Evolutionary conservation across 106 monocot species (phyloP), one percentile per base, ranked within the genome.

Genomic region (Dactylorhiza incarnata): DNA sequence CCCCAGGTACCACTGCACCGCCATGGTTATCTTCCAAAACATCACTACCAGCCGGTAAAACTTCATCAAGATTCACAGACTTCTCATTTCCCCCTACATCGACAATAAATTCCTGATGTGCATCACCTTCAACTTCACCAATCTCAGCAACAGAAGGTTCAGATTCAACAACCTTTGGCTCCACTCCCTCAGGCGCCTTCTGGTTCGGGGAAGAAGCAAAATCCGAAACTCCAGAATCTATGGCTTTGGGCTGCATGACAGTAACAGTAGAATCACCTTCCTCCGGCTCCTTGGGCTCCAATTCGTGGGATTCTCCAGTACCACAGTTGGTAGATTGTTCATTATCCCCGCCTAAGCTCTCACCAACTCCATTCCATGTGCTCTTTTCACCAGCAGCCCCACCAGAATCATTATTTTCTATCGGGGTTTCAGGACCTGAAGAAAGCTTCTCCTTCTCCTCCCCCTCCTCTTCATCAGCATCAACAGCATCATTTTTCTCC

Each of bases 121-220:
- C 29, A 16, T 53, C 61, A 22, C 44, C 49, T 65, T 20, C 65
- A 24, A 55, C 19, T 13, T 78, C 68, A 16, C 16, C 61, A 26
- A 37, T 19, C n/a, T 22, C 45, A 74, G 14, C 49, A 68, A 65
- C 74, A 73, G 23, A 26, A 44, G 4, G 22, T 74, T 73, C 79
- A 65, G 43, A 9, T 23, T 74, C 66, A 29, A 45, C 63, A 9
- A 13, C n/a, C 47, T 74, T 80, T 37, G 49, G 62, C 48, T 67
- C 52, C 65, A 37, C 67, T 14, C 48, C 73, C 56, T 72, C 68
- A 23, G 47, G 7, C 46, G 10, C 19, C 9, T 7, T 48, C 47
- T 43, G 59, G 72, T 58, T 78, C 37, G 12, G 16, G 13, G 43
- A 20, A n/a, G 54, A n/a, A 6, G 48, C 9, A 49, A 48, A 72